phyloP scores from a whole-genome alignment of 148 eudicot species.

The Cornus controversa region DNA sequence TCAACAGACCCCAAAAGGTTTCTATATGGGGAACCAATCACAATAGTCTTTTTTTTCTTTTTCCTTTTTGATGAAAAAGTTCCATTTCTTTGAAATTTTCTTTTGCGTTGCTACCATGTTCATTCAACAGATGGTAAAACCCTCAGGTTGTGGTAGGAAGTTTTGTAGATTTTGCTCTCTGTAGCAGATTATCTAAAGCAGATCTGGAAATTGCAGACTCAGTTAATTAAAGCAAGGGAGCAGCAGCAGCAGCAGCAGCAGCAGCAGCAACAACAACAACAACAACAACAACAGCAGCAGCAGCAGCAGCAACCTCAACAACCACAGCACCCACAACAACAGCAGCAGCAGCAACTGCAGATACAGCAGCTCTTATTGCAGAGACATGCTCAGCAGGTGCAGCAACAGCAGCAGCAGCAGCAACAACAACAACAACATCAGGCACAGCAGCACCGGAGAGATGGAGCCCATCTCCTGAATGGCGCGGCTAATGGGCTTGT shows the following conservation, averaged over 20 bases:
- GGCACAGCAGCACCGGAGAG: constrained; percentile 58
- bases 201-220: constrained; percentile 38
- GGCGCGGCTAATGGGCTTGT: constrained; percentile 51
- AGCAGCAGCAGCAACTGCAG: constrained; percentile 30
- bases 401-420: constrained; percentile 38
- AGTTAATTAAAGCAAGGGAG: constrained; percentile 59
- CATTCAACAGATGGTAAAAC: background rate
- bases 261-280: constrained; percentile 53
- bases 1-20: background rate
- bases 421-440: constrained; percentile 40
- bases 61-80: background rate
- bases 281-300: constrained; percentile 39
- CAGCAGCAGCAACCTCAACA: constrained; percentile 53
- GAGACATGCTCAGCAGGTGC: constrained; percentile 40
- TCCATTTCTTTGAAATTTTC: background rate
- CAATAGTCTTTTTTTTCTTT: background rate
- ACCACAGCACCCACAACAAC: constrained; percentile 34
- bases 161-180: background rate
- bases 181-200: too few relatives aligned
- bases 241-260: constrained; percentile 48
- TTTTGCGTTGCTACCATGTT: background rate
- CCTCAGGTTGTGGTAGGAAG: background rate
- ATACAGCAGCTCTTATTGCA: too few relatives aligned
- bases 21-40: background rate
- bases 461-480: constrained; percentile 44